phyloP scores from a whole-genome alignment of 2,329 filamentous ascomycete species.

The Fusarium veterinarium region DNA sequence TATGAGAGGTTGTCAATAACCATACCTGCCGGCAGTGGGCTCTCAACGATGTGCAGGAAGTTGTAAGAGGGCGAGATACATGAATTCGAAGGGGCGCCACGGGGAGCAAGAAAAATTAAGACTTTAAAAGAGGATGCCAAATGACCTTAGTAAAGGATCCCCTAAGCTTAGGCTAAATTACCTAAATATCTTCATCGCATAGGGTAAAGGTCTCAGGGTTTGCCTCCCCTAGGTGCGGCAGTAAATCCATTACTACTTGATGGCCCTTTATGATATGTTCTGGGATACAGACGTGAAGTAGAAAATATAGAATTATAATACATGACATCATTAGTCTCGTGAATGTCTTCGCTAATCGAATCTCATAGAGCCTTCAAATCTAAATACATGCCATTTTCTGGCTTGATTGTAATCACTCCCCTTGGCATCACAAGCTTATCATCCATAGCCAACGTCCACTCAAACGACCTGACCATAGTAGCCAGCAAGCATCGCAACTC shows the following conservation, averaged over 20 bases:
- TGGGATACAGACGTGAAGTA: neutral
- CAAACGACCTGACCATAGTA: constrained; percentile 72
- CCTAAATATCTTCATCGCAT: neutral
- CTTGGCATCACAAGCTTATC: constrained; percentile 69
- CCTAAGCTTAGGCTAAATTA: neutral
- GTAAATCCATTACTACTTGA: neutral
- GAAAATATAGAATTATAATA: neutral
- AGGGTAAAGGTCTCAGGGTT: neutral
- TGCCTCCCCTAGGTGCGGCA: rapidly evolving
- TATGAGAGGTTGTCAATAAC: neutral
- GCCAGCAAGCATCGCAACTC: constrained; percentile 81
- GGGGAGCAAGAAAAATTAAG: neutral
- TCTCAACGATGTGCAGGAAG: neutral
- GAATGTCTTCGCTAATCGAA: neutral
- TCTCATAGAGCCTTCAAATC: constrained; percentile 45
- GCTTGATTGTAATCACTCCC: constrained; percentile 73
- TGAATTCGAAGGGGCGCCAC: neutral
- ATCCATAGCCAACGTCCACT: constrained; percentile 66
- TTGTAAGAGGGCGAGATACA: neutral
- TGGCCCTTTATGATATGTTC: neutral
- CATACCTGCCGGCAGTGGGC: neutral
- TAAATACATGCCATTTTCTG: constrained; percentile 73
- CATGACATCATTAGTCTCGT: neutral
- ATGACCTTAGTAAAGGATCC: rapidly evolving
- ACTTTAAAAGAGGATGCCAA: rapidly evolving